phyloP scores from a whole-genome alignment of 2,329 filamentous ascomycete species.

The Penicillium sp. region DNA sequence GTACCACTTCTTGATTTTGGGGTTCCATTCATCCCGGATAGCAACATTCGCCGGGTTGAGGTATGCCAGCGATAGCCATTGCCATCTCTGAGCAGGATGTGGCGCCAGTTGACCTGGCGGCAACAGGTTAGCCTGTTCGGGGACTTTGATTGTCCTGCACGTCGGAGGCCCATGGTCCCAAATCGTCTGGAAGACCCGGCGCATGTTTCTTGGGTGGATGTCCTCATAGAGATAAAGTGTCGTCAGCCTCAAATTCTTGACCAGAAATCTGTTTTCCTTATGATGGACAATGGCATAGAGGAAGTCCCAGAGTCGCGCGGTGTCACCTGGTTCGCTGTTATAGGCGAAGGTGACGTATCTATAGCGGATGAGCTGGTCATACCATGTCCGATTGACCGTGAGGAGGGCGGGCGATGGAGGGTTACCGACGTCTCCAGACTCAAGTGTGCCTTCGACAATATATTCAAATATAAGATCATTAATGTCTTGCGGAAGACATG shows the following conservation, averaged over 20 bases:
- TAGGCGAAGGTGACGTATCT: background rate
- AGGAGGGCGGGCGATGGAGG: background rate
- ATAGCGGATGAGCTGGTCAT: background rate
- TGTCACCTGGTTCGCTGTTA: background rate
- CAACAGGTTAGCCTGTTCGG: background rate
- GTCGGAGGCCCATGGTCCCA: background rate
- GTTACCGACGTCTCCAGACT: background rate
- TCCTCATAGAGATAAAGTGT: background rate
- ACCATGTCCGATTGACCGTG: background rate
- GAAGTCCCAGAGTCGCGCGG: background rate
- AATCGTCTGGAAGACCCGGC: background rate
- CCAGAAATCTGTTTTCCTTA: background rate
- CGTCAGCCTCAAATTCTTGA: background rate
- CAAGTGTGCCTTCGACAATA: background rate
- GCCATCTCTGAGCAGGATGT: background rate
- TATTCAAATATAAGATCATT: background rate
- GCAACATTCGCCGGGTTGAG: no score
- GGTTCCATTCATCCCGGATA: no score
- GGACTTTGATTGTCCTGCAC: background rate
- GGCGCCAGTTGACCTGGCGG: background rate
- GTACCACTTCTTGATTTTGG: no score
- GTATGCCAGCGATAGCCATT: background rate
- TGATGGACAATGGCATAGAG: background rate
- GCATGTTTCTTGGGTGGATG: background rate
- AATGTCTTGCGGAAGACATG: background rate